These are phyloP conservation scores for Keithomyces neogunnii DNA, from an alignment of 2,329 filamentous ascomycete species.

Conservation along the genomic window DNA sequence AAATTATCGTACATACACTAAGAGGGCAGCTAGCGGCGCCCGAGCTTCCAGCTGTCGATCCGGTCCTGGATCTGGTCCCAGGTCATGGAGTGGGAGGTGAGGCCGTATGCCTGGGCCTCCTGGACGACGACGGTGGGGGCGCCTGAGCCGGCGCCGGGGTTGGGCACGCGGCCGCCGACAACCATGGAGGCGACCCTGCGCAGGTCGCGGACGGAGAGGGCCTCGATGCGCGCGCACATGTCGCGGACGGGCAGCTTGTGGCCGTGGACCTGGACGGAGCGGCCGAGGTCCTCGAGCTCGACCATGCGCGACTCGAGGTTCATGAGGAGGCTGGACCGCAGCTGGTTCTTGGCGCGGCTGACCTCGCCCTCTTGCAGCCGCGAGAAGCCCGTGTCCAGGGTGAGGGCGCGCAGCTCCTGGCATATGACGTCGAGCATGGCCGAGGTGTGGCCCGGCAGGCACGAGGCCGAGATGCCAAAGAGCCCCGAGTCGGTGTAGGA, in stretches of 20 bases:
- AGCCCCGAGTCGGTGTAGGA: slow-evolving; percentile 92
- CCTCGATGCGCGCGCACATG: slow-evolving; percentile 85
- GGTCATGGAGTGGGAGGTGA: slow-evolving; percentile 57
- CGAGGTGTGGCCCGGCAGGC: slow-evolving; percentile 66
- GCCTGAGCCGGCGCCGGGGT: slow-evolving; percentile 70
- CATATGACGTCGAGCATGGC: slow-evolving; percentile 95
- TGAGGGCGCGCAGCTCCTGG: slow-evolving; percentile 73
- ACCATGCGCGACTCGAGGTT: slow-evolving; percentile 97
- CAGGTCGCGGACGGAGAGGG: slow-evolving; percentile 70
- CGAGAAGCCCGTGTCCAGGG: slow-evolving; percentile 64
- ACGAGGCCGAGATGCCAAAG: slow-evolving; percentile 87
- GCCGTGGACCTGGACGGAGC: slow-evolving; percentile 95
- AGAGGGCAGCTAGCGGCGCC: slow-evolving; percentile 30
- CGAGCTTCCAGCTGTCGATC: slow-evolving; percentile 77
- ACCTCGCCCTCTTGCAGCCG: slow-evolving; percentile 72
- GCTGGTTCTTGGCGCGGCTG: slow-evolving; percentile 90
- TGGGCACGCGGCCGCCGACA: slow-evolving; percentile 67
- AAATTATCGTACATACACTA: background rate
- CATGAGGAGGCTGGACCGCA: slow-evolving; percentile 85
- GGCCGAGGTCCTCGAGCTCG: slow-evolving; percentile 88
- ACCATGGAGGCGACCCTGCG: slow-evolving; percentile 72
- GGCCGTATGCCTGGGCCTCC: slow-evolving; percentile 70
- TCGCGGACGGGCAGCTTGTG: slow-evolving; percentile 84
- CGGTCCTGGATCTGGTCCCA: slow-evolving; percentile 89
- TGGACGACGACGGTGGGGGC: slow-evolving; percentile 91